A percentile compares a stretch with the other conserved stretches of the same genome.
These are phyloP conservation scores for Microcyclospora pomicola DNA, from an alignment of 2,329 filamentous ascomycete species.

Conservation along the genomic window DNA sequence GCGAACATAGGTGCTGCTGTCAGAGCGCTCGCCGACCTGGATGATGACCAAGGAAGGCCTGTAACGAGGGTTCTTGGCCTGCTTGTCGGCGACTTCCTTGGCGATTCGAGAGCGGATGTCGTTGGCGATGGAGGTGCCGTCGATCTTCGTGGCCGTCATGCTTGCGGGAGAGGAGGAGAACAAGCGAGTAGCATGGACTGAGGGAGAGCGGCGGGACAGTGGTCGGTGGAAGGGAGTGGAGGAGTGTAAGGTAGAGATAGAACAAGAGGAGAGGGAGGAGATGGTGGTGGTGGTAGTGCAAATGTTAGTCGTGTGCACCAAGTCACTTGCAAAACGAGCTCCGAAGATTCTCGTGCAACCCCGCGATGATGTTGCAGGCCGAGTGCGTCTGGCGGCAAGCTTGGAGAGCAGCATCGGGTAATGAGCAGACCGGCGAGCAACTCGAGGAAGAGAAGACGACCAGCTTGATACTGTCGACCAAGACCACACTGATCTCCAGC, in stretches of 20 bases:
- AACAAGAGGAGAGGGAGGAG: slow-evolving; percentile 1
- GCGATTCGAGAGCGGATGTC: slow-evolving; percentile 72
- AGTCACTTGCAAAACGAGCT: too few species aligned
- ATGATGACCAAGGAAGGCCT: slow-evolving; percentile 86
- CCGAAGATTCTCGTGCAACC: too few species aligned
- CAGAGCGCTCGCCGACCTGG: slow-evolving; percentile 86
- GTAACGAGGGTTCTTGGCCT: slow-evolving; percentile 73
- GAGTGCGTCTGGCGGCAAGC: too few species aligned
- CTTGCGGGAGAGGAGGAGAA: slow-evolving; percentile 42
- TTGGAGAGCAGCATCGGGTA: too few species aligned
- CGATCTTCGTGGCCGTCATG: slow-evolving; percentile 85
- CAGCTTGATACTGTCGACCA: too few species aligned
- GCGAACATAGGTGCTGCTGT: slow-evolving; percentile 90
- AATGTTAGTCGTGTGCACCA: too few species aligned
- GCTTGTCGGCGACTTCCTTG: slow-evolving; percentile 65
- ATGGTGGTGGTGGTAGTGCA: neutral
- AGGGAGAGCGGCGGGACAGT: slow-evolving; percentile 8
- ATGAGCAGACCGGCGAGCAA: too few species aligned
- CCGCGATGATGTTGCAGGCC: too few species aligned
- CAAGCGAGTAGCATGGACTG: slow-evolving; percentile 3
- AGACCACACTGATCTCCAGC: too few species aligned
- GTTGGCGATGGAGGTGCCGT: slow-evolving; percentile 91
- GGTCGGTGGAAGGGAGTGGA: slow-evolving; percentile 1
- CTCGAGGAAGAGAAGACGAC: too few species aligned
- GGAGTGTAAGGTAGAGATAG: slow-evolving; percentile 1